Percentiles rank a stretch among this genome's conserved stretches.
These are phyloP conservation scores for Leersia perrieri DNA, from an alignment of 176 grass and related monocot genomes.

Conservation along the genomic window DNA sequence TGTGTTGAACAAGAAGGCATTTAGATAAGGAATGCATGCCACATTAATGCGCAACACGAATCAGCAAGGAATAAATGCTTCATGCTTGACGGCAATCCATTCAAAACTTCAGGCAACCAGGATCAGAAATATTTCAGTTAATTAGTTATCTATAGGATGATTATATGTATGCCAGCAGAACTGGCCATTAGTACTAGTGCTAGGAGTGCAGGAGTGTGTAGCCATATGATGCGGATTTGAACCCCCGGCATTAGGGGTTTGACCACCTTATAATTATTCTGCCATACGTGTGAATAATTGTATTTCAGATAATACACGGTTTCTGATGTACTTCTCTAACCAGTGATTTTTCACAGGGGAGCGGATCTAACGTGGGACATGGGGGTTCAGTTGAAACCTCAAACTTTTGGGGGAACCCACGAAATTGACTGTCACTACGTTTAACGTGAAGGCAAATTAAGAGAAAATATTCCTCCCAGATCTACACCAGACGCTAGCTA, in stretches of 20 bases:
- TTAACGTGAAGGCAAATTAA: too few species aligned
- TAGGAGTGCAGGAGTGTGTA: background rate
- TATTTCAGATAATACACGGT: background rate
- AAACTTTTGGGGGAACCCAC: too few species aligned
- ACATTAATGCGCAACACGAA: background rate
- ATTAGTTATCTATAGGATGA: background rate
- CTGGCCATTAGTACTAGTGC: background rate
- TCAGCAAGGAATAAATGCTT: background rate
- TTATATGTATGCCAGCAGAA: background rate
- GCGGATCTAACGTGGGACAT: too few species aligned
- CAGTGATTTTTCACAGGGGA: background rate
- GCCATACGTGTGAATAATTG: background rate
- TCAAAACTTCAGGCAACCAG: background rate
- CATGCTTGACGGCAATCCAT: background rate
- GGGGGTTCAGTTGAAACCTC: too few species aligned
- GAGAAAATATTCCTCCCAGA: too few species aligned
- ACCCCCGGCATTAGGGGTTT: background rate
- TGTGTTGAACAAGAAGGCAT: background rate
- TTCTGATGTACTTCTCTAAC: background rate
- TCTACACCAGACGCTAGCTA: too few species aligned
- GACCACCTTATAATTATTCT: background rate
- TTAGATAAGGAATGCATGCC: background rate
- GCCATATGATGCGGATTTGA: background rate
- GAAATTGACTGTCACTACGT: too few species aligned
- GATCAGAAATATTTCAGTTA: background rate